Base-by-base conservation (phyloP, 495 filamentous ascomycete species). In the Penicillium alfredii region DNA sequence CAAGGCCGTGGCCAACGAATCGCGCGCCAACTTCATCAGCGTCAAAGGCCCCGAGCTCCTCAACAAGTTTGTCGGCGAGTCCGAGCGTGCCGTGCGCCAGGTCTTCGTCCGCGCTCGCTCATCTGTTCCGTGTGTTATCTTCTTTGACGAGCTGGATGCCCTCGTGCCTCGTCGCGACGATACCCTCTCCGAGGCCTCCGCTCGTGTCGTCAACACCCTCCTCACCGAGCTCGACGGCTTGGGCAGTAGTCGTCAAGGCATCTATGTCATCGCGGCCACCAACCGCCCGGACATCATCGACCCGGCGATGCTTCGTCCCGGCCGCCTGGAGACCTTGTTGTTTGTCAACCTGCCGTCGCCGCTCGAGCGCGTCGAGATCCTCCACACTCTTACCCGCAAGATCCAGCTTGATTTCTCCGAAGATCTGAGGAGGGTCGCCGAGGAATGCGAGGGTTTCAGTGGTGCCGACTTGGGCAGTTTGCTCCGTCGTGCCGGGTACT, bases 251-350 rank as follows among this genome's bases (percentile, higher is more conserved):
- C 80, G 93, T 10, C 69, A 75, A 26, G 90, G 93, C 3, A 90
- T 98, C 48, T 96, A 94, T 58, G 84, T 98, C 17, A 83, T 98
- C 41, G 92, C 86, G 9, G 92, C 92, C 1, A 96, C 93, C 3
- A 98, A 98, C 53, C 66, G 92, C 1, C 90, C 90, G 2, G 92
- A 98, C 51, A 93, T 94, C 54, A 96, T 98, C 51, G 92, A 98
- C 55, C 80, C 85, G 1, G 92, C 92, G 4, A 96, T 98, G 80
- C 76, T 95, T 8, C 80, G 92, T 2, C 90, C 92, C 0, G 92
- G 92, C 8, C 78, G 92, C 26, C 73, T 98, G 3, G 93, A 89
- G 43, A 94, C 84, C 2, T 76, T 83, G 13, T 75, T 97, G 24
- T 96, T 90, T 53, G 86, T 98, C 30, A 92, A 89, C 56, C 66